phyloP scores from a whole-genome alignment of 2,329 filamentous ascomycete species.

The Diatrype stigma region DNA sequence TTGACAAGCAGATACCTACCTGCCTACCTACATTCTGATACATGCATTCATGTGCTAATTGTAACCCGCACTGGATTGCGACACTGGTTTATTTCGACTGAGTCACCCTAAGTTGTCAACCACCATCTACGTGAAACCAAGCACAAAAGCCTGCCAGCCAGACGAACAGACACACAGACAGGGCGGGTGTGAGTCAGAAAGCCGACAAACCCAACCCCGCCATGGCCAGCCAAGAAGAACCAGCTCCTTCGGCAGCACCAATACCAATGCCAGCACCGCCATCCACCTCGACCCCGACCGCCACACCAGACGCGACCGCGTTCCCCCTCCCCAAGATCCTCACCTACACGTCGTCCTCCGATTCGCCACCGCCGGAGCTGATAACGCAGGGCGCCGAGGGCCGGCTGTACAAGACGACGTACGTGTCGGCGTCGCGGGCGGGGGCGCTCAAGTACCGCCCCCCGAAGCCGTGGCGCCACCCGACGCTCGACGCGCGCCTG shows the following conservation, averaged over 20 bases:
- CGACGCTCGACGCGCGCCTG: slow-evolving; percentile 78
- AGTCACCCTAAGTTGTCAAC: too few relatives aligned
- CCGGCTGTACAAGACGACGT: slow-evolving; percentile 83
- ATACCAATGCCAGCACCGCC: slow-evolving; percentile 7
- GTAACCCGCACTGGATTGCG: too few relatives aligned
- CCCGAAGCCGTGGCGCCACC: slow-evolving; percentile 86
- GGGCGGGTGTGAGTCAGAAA: too few relatives aligned
- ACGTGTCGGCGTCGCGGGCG: slow-evolving; percentile 62
- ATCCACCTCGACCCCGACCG: slow-evolving; percentile 1
- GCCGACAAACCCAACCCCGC: too few relatives aligned
- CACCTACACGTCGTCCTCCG: slow-evolving; percentile 54
- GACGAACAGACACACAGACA: too few relatives aligned
- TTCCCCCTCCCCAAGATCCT: slow-evolving; percentile 62
- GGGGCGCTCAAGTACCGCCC: slow-evolving; percentile 90
- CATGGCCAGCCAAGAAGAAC: slow-evolving; percentile 10
- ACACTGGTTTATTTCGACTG: too few relatives aligned
- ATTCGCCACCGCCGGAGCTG: slow-evolving; percentile 61
- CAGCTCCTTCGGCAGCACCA: too few relatives aligned
- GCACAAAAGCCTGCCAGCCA: too few relatives aligned
- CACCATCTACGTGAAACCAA: too few relatives aligned
- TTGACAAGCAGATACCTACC: background rate
- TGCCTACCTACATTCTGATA: background rate
- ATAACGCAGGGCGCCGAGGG: slow-evolving; percentile 95
- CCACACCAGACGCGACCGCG: slow-evolving; percentile 13
- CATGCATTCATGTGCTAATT: too few relatives aligned